Evolutionary conservation across 495 filamentous ascomycete genomes (phyloP), one percentile per base, ranked within the genome.

Genomic region (Neurospora sp.): DNA sequence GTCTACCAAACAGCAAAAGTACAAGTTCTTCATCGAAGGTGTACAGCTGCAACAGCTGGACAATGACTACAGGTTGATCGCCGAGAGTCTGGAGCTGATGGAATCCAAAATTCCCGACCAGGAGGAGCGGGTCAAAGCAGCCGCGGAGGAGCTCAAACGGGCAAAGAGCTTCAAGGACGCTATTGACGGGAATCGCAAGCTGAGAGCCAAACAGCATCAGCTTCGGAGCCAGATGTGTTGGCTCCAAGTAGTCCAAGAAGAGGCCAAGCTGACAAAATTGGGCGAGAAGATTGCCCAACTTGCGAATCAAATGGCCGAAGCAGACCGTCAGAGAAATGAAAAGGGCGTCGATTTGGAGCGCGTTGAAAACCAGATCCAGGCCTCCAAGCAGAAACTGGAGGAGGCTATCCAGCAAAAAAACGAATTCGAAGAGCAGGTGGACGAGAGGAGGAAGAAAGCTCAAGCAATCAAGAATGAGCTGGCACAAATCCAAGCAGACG

Each of bases 1-100:
- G 31, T 96, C 96, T 27, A 91, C 87, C 27, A 87, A 94, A 5
- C 82, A 85, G 5, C 89, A 95, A 69, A 99, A 98, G 78, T 99
- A 98, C 85, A 95, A 93, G 75, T 97, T 97, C 75, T 99, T 98
- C 78, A 89, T 97, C 70, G 93, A 97, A 79, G 96, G 96, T 31
- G 96, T 97, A 6, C 94, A 98, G 78, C 85, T 99, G 3, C 93
- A 98, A 78, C 90, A 94, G 75, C 85, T 99, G 14, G 93, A 97
- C 79, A 89, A 93, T 73, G 96, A 98, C 77, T 99, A 99, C 80
- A 86, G 89, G 61, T 80, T 96, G 44, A 88, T 98, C 22, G 89
- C 83, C 59, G 83, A 85, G 38, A 83, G 78, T 20, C 73, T 86
- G 27, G 85, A 88, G 35, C 77, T 83, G 17, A 83, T 84, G 65